These are phyloP conservation scores for Taphrina pruni DNA, from an alignment of 1,139 yeast species.

Conservation along the genomic window DNA sequence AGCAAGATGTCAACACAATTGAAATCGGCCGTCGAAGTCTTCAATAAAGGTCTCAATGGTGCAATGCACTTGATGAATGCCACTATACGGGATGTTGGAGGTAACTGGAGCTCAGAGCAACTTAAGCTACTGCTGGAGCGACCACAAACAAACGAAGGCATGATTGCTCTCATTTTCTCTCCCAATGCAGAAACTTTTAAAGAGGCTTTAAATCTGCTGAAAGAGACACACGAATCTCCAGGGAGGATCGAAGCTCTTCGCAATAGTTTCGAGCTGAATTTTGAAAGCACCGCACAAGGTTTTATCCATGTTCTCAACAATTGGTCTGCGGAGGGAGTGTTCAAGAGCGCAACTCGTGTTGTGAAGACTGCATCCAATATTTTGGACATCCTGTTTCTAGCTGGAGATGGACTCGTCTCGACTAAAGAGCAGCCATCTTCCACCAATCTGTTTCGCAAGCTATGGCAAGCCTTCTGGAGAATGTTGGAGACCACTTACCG, in stretches of 20 bases:
- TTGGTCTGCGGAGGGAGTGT: conserved; percentile 50
- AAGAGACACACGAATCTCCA: conserved; percentile 77
- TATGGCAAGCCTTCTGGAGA: conserved; percentile 76
- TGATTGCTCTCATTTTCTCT: conserved; percentile 48
- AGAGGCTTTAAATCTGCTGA: conserved; percentile 71
- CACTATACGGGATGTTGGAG: conserved; percentile 56
- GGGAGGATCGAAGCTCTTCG: conserved; percentile 75
- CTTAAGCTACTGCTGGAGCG: conserved; percentile 56
- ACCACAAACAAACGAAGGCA: conserved; percentile 47
- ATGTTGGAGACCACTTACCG: conserved; percentile 72
- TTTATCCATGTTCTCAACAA: conserved; percentile 58
- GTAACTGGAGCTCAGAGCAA: conserved; percentile 49
- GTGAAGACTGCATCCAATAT: conserved; percentile 32
- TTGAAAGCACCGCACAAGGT: conserved; percentile 58
- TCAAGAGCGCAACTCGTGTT: conserved; percentile 39
- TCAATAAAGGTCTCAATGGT: conserved; percentile 39
- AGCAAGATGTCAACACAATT: conserved; percentile 27
- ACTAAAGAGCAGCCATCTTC: not conserved
- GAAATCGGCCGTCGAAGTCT: conserved; percentile 18
- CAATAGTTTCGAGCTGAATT: conserved; percentile 58
- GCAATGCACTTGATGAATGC: conserved; percentile 45
- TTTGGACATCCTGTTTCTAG: conserved; percentile 32
- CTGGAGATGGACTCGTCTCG: conserved; percentile 23
- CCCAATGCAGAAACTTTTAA: conserved; percentile 53
- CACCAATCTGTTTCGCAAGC: conserved; percentile 10